Base-by-base conservation (phyloP, 805 yeast genomes). In the Phaffomyces thermotolerans region DNA sequence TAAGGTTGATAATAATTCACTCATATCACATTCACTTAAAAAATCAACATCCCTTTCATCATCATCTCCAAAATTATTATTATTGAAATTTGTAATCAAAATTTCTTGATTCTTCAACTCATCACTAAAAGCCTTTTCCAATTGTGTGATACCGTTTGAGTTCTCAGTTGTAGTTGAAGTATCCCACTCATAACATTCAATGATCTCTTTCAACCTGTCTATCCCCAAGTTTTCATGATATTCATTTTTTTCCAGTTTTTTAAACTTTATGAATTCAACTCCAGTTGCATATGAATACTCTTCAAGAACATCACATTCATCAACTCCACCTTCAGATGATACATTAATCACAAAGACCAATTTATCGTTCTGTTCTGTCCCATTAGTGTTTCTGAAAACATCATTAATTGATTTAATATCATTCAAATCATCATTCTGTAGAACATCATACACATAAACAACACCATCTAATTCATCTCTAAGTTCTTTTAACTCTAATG, bases 161-260 rank as follows among this genome's bases (percentile, higher is more conserved):
- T 5, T 20, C 5, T 20, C 22, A 20, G 22, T 20, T 20, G 22
- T 20, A 20, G 22, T 20, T 20, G 22, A 20, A 20, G 22, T 20
- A 20, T 39, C 30, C 82, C 83, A 78, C 24, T 67, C 71, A 45
- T 74, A 70, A 1, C 74, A 62, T 39, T 77, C 75, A 6, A 78
- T 50, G 3, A 75, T 53, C 44, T 77, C 81, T 33, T 50, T 49
- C 3, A 76, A 43, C 45, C 81, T 53, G 33, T 62, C 66, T 13
- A 56, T 51, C 0, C 82, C 82, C 2, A 60, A 14, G 22, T 53
- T 62, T 37, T 75, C 81, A 18, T 54, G 54, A 47, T 45, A 73
- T 50, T 73, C 75, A 49, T 72, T 73, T 14, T 73, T 73, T 3
- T 51, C 37, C 5, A 59, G 59, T 18, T 52, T 61, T 22, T 49